Evolutionary conservation across 2,329 filamentous ascomycete genomes (phyloP), one percentile per base, ranked within the genome.

Genomic region (Monosporascus sp.): DNA sequence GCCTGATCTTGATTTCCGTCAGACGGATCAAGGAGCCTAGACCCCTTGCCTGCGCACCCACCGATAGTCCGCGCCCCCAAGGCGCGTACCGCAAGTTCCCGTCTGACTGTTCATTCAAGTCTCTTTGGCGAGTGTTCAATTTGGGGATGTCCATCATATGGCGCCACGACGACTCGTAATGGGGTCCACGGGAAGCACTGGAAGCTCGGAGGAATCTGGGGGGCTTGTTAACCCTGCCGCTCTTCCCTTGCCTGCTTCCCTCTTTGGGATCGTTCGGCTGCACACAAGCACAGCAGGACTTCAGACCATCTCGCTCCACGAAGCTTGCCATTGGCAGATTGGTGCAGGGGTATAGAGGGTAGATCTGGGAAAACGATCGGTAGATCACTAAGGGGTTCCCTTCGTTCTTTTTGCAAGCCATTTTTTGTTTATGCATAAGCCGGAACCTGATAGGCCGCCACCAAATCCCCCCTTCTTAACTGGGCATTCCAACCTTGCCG

Each of bases 1-100:
- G 58, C 61, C 54, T 62, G 57, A 63, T 64, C 59, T 63, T 46
- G 43, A 17, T 46, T 46, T 46, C 43, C 15, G 26, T 46, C 43
- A 22, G 43, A 22, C 14, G 43, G 24, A 24, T 46, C 43, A 6
- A 26, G 11, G 43, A 24, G 40, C 40, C 40, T 43, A 20, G 40
- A 43, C 40, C 22, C 24, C 43, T 46, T 46, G 43, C 20, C 22
- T 46, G n/a, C 24, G 24, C 24, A 46, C 24, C 43, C 43, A 46
- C 43, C 43, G 24, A 22, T 46, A 46, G 43, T 46, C 43, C 24
- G 43, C 24, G 43, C 28, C 26, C 24, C 9, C 6, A 45, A 15
- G 24, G 43, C 24, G 43, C 43, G 22, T 28, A 28, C 43, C 31
- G 43, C 43, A 46, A 24, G 43, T 46, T 46, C 20, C 43, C 43